Conservation (phyloP, 2,329 filamentous ascomycete genomes). For the Neofusicoccum laricinum region DNA sequence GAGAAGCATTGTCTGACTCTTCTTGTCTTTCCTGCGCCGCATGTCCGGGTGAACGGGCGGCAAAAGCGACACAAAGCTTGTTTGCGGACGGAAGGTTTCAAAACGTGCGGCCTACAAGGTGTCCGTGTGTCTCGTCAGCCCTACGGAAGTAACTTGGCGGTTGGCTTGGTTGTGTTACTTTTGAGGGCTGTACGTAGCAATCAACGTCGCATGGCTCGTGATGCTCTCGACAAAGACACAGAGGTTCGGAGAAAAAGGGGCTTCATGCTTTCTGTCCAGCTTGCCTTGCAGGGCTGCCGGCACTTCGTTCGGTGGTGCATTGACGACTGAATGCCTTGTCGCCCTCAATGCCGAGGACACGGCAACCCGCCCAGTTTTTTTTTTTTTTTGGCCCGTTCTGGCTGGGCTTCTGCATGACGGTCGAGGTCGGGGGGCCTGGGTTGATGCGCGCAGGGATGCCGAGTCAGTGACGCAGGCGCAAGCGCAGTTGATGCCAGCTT, state of each 20-base stretch:
- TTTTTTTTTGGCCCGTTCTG: not conserved
- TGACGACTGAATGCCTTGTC: not conserved
- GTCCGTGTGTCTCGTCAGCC: not conserved
- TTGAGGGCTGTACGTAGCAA: too few species aligned
- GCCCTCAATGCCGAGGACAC: not conserved
- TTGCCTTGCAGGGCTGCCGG: not conserved
- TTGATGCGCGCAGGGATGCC: slow-evolving; percentile 1
- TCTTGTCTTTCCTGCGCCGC: too few species aligned
- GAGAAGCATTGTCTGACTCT: too few species aligned
- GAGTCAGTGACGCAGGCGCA: not conserved
- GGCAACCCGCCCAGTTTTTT: not conserved
- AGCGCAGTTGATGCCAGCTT: not conserved
- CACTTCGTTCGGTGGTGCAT: not conserved
- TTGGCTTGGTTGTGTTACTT: not conserved
- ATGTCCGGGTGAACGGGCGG: not conserved
- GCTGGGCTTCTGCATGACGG: not conserved
- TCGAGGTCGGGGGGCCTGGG: not conserved
- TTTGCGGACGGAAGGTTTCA: not conserved
- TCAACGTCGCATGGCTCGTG: too few species aligned
- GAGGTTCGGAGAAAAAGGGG: not conserved
- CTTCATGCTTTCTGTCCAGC: not conserved
- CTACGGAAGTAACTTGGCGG: not conserved
- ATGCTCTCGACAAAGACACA: too few species aligned
- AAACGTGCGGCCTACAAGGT: not conserved
- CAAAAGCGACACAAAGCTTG: too few species aligned